Evolutionary conservation across 1,284 basidiomycete genomes (phyloP).

Genomic region (Coriolopsis trogii): DNA sequence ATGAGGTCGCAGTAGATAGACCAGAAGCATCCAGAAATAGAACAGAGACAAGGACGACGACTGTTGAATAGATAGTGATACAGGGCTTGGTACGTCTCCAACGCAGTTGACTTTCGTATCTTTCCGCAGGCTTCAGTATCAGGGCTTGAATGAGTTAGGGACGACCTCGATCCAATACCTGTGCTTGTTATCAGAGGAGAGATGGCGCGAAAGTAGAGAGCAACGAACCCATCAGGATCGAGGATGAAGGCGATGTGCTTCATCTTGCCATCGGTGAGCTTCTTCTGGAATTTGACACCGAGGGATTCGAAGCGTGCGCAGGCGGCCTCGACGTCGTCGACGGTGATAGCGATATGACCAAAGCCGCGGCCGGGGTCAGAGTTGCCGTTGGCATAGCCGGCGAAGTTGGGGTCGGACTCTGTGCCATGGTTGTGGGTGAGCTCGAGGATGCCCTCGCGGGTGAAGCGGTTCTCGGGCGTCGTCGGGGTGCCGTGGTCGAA

Average conservation of each 20-base stretch:
- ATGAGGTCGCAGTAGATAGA: too few species aligned
- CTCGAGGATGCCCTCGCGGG: conserved; percentile 82
- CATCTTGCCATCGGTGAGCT: conserved; percentile 86
- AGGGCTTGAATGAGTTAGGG: conserved; percentile 14
- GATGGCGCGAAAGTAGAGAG: background rate
- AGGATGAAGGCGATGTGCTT: conserved; percentile 85
- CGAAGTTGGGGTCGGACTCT: conserved; percentile 76
- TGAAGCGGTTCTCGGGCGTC: conserved; percentile 47
- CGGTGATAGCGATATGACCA: conserved; percentile 87
- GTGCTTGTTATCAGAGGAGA: background rate
- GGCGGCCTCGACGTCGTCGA: conserved; percentile 83
- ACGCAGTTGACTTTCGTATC: too few species aligned
- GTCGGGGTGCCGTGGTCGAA: conserved; percentile 63
- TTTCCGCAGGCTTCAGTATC: too few species aligned
- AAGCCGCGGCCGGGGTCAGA: conserved; percentile 81
- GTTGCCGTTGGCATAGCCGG: conserved; percentile 85
- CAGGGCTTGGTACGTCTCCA: too few species aligned
- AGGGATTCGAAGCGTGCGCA: conserved; percentile 85
- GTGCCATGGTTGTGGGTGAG: conserved; percentile 92
- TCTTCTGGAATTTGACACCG: conserved; percentile 90
- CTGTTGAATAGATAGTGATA: too few species aligned
- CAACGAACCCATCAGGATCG: conserved; percentile 66
- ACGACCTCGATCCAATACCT: conserved; percentile 31
- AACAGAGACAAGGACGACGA: too few species aligned
- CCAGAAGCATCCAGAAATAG: too few species aligned